Conservation (phyloP, 371 early-diverging fungal genomes). For the Actinomucor elegans region DNA sequence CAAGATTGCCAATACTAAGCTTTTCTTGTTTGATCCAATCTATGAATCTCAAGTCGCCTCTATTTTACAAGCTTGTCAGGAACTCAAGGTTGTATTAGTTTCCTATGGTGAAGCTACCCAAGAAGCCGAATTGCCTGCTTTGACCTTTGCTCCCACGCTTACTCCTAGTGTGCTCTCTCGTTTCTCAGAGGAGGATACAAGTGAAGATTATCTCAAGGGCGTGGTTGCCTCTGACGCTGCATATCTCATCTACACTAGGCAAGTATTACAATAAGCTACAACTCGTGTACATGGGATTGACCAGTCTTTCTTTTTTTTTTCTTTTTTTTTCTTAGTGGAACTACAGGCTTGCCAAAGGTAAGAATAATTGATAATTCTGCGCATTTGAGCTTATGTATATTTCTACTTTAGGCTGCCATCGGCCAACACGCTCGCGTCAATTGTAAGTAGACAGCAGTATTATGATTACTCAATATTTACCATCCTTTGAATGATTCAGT, state of each 20-base stretch:
- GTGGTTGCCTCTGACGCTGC: constrained; percentile 33
- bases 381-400: no score
- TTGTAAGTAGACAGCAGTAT: constrained; percentile 11
- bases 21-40: constrained; percentile 31
- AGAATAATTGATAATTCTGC: no score
- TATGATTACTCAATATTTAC: neutral
- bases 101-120: constrained; percentile 31
- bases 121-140: constrained; percentile 15
- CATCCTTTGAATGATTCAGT: constrained; percentile 6
- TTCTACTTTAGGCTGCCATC: constrained; percentile 22
- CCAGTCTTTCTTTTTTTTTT: neutral
- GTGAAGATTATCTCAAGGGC: constrained; percentile 28
- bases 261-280: neutral
- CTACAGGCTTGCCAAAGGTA: constrained; percentile 44
- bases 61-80: neutral
- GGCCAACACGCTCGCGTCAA: constrained; percentile 25
- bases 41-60: constrained; percentile 18
- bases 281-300: neutral
- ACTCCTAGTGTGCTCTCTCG: constrained; percentile 23
- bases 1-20: constrained; percentile 20
- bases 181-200: constrained; percentile 32
- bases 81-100: constrained; percentile 6
- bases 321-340: constrained; percentile 29
- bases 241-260: constrained; percentile 51
- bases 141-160: constrained; percentile 27